These are phyloP conservation scores for Dictyophora rubrovolvata DNA, from an alignment of 768 basidiomycete genomes.

Conservation along the genomic window DNA sequence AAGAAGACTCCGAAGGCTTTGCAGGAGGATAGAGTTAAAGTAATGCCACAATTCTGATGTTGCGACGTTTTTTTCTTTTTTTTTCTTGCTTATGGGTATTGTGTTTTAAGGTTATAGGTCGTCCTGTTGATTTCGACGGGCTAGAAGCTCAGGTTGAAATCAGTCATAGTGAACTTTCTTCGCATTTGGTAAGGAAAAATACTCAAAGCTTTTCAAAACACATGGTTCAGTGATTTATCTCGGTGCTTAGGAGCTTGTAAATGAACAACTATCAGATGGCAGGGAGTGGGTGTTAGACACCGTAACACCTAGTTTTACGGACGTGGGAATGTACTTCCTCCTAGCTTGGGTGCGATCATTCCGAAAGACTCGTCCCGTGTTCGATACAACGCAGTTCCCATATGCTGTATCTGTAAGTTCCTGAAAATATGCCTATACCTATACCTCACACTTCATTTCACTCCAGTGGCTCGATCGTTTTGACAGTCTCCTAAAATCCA, in stretches of 20 bases:
- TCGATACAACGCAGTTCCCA: conserved; percentile 30
- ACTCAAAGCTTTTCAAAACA: conserved; percentile 23
- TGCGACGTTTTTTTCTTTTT: neutral
- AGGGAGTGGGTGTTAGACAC: conserved; percentile 52
- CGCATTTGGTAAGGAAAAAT: conserved; percentile 36
- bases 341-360: conserved; percentile 34
- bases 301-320: conserved; percentile 38
- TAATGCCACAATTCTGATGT: conserved; percentile 22
- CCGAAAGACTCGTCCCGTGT: conserved; percentile 25
- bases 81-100: conserved; percentile 14
- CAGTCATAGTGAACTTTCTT: conserved; percentile 30
- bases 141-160: conserved; percentile 23
- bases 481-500: conserved; percentile 25
- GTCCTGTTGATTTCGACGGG: conserved; percentile 29
- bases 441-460: neutral
- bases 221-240: neutral
- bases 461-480: conserved; percentile 39
- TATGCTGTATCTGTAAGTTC: conserved; percentile 29
- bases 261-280: conserved; percentile 39
- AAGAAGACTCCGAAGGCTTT: conserved; percentile 35
- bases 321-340: conserved; percentile 42
- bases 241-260: conserved; percentile 22
- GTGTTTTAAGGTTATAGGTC: conserved; percentile 17
- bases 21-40: conserved; percentile 38
- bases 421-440: neutral